A percentile compares a stretch with the other conserved stretches of the same genome.
Conservation (phyloP, 2,329 filamentous ascomycete species). For the Herpotrichia juniperi region DNA sequence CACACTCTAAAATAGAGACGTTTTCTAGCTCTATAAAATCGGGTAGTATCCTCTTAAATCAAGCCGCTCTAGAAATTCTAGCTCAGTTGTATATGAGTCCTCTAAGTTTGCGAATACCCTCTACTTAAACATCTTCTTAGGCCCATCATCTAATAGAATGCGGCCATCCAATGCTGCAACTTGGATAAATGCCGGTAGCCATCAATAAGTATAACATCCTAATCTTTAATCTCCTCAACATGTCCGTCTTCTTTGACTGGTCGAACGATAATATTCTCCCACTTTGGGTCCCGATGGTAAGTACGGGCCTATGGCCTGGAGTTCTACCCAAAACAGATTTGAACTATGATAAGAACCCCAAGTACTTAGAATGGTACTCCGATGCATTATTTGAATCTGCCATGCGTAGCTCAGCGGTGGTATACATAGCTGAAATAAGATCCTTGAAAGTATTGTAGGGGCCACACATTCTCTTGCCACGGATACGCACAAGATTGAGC, state of each 20-base stretch:
- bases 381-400: background rate
- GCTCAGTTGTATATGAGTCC: too few relatives aligned
- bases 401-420: background rate
- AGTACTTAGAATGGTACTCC: background rate
- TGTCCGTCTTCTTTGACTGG: constrained; percentile 2
- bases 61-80: too few relatives aligned
- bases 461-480: background rate
- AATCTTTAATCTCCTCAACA: constrained; percentile 3
- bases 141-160: too few relatives aligned
- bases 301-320: constrained; percentile 2
- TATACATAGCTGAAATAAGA: constrained; percentile 6
- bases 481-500: background rate
- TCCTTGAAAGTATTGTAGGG: constrained; percentile 8
- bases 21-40: too few relatives aligned
- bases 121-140: too few relatives aligned
- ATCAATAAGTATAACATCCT: constrained; percentile 11
- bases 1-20: too few relatives aligned
- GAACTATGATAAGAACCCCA: constrained; percentile 2
- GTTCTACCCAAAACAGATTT: constrained; percentile 5
- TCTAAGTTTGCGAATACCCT: too few relatives aligned
- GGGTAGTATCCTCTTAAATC: too few relatives aligned
- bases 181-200: constrained; percentile 9
- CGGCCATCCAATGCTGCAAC: background rate
- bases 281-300: constrained; percentile 9
- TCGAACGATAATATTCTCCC: constrained; percentile 5